Base-by-base conservation (phyloP, 108 stramenopile species). In the Discostella pseudostelligera region DNA sequence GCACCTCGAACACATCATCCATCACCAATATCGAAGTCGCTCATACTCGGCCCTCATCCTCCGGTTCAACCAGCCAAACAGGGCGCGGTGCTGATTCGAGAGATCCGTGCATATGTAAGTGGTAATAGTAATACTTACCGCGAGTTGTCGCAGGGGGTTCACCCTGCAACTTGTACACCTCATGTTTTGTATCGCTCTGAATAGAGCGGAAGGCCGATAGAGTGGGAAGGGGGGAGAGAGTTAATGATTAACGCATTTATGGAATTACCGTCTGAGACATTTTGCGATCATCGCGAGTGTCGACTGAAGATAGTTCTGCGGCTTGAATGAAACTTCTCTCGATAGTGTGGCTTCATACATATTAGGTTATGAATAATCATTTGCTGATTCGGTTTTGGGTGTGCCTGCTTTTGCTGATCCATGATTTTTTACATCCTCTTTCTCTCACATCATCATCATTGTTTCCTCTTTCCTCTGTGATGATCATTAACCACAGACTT, bases 21-120 rank as follows among this genome's bases (percentile, higher is more conserved):
- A n/a, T n/a, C n/a, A n/a, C n/a, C n/a, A n/a, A n/a, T n/a, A n/a
- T 1, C 12, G 26, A 11, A 62, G 71, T 72, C 71, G 22, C 71
- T 72, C 28, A 36, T 72, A 43, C 45, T 72, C 4, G 71, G 71
- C 48, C 71, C 71, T 39, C 71, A 72, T 42, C 71, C 71, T 3
- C 29, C 54, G 16, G 71, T 72, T 22, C 29, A 56, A 55, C 71
- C 71, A 26, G 37, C 65, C 20, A 54, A 53, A 29, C 45, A 36
- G 32, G 43, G 42, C 21, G 54, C 44, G 24, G 43, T 53, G 37
- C 50, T 72, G 14, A 65, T 72, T 13, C 39, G 39, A 4, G 46
- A 59, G 0, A 43, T 72, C 26, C 71, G 71, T 26, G 71, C 71
- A 47, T 72, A 72, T 49, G 55, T 56, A 17, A 56, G 55, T 56